phyloP scores from a whole-genome alignment of 768 basidiomycete genomes.

The Lactarius sp. region DNA sequence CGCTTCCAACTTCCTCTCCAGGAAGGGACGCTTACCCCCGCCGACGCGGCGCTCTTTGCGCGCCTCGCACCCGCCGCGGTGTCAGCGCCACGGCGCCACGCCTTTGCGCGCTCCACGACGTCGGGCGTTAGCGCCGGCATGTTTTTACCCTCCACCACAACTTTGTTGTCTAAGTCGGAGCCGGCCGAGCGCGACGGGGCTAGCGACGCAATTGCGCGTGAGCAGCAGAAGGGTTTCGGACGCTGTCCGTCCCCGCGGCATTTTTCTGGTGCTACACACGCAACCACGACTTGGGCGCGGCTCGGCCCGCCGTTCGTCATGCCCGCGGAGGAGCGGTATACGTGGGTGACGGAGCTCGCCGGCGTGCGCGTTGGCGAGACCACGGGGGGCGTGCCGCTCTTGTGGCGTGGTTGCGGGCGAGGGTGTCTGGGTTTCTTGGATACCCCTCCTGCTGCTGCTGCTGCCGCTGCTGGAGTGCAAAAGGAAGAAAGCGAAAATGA shows the following conservation, averaged over 20 bases:
- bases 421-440: conserved; percentile 23
- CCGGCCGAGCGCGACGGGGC: background rate
- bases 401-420: conserved; percentile 24
- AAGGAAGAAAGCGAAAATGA: background rate
- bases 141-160: background rate
- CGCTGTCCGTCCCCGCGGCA: conserved; percentile 24
- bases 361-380: conserved; percentile 20
- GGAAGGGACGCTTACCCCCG: conserved; percentile 16
- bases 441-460: too few relatives aligned
- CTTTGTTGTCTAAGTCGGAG: background rate
- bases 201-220: background rate
- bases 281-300: conserved; percentile 9
- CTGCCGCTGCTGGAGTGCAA: too few relatives aligned
- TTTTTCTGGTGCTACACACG: background rate
- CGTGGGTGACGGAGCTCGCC: conserved; percentile 22
- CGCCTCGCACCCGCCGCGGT: conserved; percentile 16
- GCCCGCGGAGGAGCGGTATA: conserved; percentile 22
- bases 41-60: conserved; percentile 12
- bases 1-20: conserved; percentile 20
- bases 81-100: conserved; percentile 16
- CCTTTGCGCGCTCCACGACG: conserved; percentile 20
- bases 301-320: conserved; percentile 20
- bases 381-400: conserved; percentile 23
- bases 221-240: conserved; percentile 11
- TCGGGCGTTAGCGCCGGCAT: conserved; percentile 11